Evolutionary conservation across 768 basidiomycete species (phyloP).

Genomic region (Lactifluus echinatus): DNA sequence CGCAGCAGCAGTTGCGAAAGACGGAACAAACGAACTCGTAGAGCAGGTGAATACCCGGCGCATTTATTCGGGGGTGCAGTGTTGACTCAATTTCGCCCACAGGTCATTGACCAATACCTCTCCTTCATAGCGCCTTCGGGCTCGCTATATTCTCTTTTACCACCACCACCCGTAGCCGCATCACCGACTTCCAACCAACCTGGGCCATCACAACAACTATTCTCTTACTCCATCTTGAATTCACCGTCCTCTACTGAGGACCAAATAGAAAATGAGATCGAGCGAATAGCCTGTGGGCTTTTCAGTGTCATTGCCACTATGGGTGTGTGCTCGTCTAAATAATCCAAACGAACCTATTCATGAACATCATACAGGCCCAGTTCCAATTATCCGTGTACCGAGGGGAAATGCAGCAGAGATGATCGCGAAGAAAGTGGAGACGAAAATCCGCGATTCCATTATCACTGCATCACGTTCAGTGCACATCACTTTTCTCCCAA

Average conservation of each 20-base stretch:
- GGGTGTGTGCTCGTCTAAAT: slow-evolving; percentile 38
- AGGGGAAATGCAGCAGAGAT: slow-evolving; percentile 97
- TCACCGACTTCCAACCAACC: slow-evolving; percentile 30
- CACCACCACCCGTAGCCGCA: slow-evolving; percentile 39
- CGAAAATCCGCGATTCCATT: slow-evolving; percentile 80
- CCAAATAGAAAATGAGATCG: slow-evolving; percentile 89
- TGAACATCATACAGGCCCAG: slow-evolving; percentile 48
- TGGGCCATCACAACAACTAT: slow-evolving; percentile 39
- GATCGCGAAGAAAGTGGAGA: slow-evolving; percentile 95
- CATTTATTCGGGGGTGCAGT: slow-evolving; percentile 13
- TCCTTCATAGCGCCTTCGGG: slow-evolving; percentile 93
- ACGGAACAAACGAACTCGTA: slow-evolving; percentile 73
- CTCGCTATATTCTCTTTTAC: slow-evolving; percentile 84
- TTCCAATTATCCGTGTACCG: slow-evolving; percentile 91
- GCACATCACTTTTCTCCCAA: slow-evolving; percentile 62
- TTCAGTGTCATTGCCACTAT: slow-evolving; percentile 87
- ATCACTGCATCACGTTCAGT: slow-evolving; percentile 58
- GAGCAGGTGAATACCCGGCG: slow-evolving; percentile 47
- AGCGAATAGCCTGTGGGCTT: slow-evolving; percentile 80
- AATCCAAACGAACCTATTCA: slow-evolving; percentile 29
- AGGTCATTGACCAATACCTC: slow-evolving; percentile 95
- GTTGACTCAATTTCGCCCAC: slow-evolving; percentile 11
- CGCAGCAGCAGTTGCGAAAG: slow-evolving; percentile 77
- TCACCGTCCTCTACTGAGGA: slow-evolving; percentile 85
- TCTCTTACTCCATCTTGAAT: slow-evolving; percentile 83